Conservation (phyloP, 2,329 filamentous ascomycete species). For the Aspergillus pseudoglaucus region DNA sequence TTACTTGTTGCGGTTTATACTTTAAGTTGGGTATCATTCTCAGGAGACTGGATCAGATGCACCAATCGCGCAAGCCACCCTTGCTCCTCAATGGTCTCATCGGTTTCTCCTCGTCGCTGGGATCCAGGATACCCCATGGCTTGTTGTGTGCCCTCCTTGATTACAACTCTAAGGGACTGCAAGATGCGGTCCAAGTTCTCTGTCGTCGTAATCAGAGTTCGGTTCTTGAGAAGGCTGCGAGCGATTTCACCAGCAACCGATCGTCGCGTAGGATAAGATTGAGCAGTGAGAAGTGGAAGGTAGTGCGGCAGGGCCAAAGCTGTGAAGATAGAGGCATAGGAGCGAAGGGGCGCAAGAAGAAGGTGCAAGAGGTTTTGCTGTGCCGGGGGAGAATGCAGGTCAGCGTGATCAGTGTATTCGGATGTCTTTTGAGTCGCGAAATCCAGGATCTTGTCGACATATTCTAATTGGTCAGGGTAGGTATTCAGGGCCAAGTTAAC, state of each 20-base stretch:
- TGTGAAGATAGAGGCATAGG: slow-evolving; percentile 93
- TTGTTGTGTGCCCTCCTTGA: slow-evolving; percentile 83
- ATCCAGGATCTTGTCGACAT: slow-evolving; percentile 86
- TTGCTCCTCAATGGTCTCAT: slow-evolving; percentile 97
- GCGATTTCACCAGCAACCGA: slow-evolving; percentile 87
- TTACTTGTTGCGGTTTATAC: slow-evolving; percentile 25
- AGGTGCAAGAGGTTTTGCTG: slow-evolving; percentile 86
- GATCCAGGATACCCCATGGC: slow-evolving; percentile 75
- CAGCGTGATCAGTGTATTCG: slow-evolving; percentile 89
- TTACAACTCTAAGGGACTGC: slow-evolving; percentile 80
- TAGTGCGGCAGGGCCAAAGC: slow-evolving; percentile 88
- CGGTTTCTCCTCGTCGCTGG: slow-evolving; percentile 78
- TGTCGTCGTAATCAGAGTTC: slow-evolving; percentile 69
- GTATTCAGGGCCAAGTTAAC: slow-evolving; percentile 92
- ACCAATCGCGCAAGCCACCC: slow-evolving; percentile 92
- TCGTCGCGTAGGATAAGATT: slow-evolving; percentile 86
- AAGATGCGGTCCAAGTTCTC: slow-evolving; percentile 82
- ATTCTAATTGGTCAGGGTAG: slow-evolving; percentile 86
- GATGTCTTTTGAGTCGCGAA: slow-evolving; percentile 82
- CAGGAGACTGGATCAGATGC: slow-evolving; percentile 72
- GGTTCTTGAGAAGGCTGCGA: slow-evolving; percentile 72
- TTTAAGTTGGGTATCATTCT: slow-evolving; percentile 92
- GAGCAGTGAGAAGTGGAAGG: slow-evolving; percentile 79
- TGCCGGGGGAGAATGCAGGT: slow-evolving; percentile 78
- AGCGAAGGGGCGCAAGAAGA: slow-evolving; percentile 81